Percentiles rank a stretch among this genome's conserved stretches.
These are phyloP conservation scores for Actinomucor elegans DNA, from an alignment of 371 early-diverging fungal genomes.

Conservation along the genomic window DNA sequence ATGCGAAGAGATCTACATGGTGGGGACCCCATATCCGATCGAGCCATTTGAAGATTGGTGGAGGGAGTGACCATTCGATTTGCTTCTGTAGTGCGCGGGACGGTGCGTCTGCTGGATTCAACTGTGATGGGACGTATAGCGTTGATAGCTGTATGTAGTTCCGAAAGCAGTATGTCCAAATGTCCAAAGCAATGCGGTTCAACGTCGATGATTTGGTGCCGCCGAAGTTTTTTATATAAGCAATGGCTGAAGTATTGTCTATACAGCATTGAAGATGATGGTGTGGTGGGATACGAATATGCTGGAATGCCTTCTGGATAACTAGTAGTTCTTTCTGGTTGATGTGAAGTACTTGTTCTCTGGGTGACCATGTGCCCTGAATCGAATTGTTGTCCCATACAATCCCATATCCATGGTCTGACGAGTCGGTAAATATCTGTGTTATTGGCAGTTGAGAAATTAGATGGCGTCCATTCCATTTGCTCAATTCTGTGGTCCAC, in stretches of 20 bases:
- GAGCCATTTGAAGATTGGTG: too few relatives aligned
- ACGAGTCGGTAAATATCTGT: too few relatives aligned
- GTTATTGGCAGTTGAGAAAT: conserved; percentile 16
- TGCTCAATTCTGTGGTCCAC: conserved; percentile 1
- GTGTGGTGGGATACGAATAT: background rate
- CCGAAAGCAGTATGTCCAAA: background rate
- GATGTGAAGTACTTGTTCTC: too few relatives aligned
- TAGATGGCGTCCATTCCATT: conserved; percentile 11
- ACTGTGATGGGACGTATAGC: background rate
- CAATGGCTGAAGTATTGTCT: background rate
- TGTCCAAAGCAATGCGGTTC: too few relatives aligned
- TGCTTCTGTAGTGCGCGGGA: background rate
- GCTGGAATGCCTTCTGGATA: background rate
- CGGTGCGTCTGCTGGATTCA: too few relatives aligned
- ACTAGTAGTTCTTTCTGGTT: too few relatives aligned
- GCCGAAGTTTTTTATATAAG: background rate
- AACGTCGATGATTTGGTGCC: background rate
- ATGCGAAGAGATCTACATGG: too few relatives aligned
- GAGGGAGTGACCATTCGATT: background rate
- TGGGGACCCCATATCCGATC: too few relatives aligned
- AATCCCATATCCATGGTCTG: too few relatives aligned
- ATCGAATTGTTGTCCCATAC: conserved; percentile 15
- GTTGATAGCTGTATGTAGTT: background rate
- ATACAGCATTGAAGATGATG: background rate
- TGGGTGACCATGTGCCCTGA: too few relatives aligned